Base-by-base conservation (phyloP, 192 early-diverging fungal species). In the Coemansia sp. region DNA sequence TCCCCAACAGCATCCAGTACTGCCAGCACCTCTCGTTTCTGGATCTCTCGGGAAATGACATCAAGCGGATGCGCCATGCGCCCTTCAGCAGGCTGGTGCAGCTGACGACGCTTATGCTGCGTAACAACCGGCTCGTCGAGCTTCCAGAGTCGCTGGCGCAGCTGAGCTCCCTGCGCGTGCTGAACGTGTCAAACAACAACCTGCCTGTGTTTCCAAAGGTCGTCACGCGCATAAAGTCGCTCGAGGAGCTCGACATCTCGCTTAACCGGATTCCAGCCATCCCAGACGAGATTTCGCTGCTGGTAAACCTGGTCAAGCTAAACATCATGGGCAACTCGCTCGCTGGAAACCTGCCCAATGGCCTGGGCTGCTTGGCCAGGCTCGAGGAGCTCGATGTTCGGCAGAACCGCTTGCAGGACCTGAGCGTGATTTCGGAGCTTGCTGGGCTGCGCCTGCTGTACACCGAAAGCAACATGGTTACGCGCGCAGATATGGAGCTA, bases 121-220 rank as follows among this genome's bases (percentile, higher is more conserved):
- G 84, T 27, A 88, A 89, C 68, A 96, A 96, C 73, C 74, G 83
- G 9, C 71, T 96, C 25, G 83, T 88, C 35, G 68, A 72, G 11
- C 77, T 96, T 20, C 91, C 94, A 0, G 77, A 84, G 18, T 82
- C 76, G 0, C 84, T 93, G 51, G 69, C 82, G 10, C 60, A 74
- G n/a, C 83, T 89, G 22, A 72, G 62, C 24, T 63, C 81, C 49
- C 82, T 96, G 28, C 79, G 83, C 16, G 77, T 74, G 9, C 72
- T 96, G 7, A 86, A 85, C 65, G 82, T 94, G 24, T 88, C 91
- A 13, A 93, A 93, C 69, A 96, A 96, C 77, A 86, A 85, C 35
- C 77, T 96, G 46, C 67, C 76, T 4, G 62, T 65, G 24, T 88
- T 94, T 58, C 94, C 94, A 1, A 23, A 54, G 14, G 83, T 85